A percentile compares a stretch with the other conserved stretches of the same genome.
These are phyloP conservation scores for Meira nashicola DNA, from an alignment of 1,284 basidiomycete species.

Conservation along the genomic window DNA sequence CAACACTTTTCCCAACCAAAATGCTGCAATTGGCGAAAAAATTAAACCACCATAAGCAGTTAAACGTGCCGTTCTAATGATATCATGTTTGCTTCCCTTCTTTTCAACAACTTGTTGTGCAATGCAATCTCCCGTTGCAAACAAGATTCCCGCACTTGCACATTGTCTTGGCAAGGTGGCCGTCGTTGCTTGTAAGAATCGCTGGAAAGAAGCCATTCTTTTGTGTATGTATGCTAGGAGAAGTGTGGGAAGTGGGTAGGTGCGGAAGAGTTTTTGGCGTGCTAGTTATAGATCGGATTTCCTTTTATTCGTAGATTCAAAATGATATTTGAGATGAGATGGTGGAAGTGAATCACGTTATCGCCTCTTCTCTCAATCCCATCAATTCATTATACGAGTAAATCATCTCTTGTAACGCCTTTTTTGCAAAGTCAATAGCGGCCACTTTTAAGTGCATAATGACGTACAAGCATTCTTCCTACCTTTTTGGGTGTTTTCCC, in stretches of 20 bases:
- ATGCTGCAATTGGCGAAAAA: conserved; percentile 34
- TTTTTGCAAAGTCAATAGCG: too few relatives aligned
- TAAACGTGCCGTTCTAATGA: conserved; percentile 26
- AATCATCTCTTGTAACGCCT: not conserved
- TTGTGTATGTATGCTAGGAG: not conserved
- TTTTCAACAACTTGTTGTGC: conserved; percentile 42
- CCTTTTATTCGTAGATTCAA: too few relatives aligned
- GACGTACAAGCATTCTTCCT: too few relatives aligned
- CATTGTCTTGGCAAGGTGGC: conserved; percentile 41
- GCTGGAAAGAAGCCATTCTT: conserved; percentile 24
- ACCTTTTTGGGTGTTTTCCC: too few relatives aligned
- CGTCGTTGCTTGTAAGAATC: conserved; percentile 34
- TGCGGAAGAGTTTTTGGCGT: too few relatives aligned
- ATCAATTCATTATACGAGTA: not conserved
- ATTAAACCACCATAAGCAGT: conserved; percentile 36
- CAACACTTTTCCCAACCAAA: conserved; percentile 36
- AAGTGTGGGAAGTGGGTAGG: not conserved
- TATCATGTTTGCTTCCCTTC: conserved; percentile 23
- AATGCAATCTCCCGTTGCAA: conserved; percentile 40
- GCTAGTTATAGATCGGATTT: too few relatives aligned
- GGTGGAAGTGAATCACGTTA: too few relatives aligned
- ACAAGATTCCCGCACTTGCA: conserved; percentile 31
- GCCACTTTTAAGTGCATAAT: not conserved
- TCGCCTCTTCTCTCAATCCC: too few relatives aligned
- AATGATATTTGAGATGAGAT: too few relatives aligned